phyloP scores from a whole-genome alignment of 2,329 filamentous ascomycete species.

The Magnaporthiopsis incrustans region DNA sequence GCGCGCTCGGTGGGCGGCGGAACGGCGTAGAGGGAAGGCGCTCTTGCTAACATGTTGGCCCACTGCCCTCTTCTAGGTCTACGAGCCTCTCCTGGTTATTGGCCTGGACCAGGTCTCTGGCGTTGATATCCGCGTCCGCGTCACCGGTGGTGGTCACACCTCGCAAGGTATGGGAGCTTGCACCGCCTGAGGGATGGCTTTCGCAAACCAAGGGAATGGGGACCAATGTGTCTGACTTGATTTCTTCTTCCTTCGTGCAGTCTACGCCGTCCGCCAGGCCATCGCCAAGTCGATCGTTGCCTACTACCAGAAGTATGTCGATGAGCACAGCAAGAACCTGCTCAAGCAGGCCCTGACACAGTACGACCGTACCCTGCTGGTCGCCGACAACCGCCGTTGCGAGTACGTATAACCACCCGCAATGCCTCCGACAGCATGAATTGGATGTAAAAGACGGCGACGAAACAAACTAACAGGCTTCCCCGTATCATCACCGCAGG shows the following conservation, averaged over 20 bases:
- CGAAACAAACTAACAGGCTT: not conserved
- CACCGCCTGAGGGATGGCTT: no score
- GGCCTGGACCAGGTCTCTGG: slow-evolving; percentile 46
- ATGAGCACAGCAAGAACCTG: slow-evolving; percentile 99
- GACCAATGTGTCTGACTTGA: not conserved
- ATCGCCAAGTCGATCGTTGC: slow-evolving; percentile 95
- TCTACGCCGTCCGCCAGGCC: slow-evolving; percentile 90
- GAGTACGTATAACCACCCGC: slow-evolving; percentile 45
- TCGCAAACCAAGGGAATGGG: not conserved
- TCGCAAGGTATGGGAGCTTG: slow-evolving; percentile 50
- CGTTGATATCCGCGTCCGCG: slow-evolving; percentile 68
- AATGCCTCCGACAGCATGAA: slow-evolving; percentile 55
- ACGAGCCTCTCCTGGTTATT: slow-evolving; percentile 96
- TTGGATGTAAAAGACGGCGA: slow-evolving; percentile 57
- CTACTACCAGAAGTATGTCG: slow-evolving; percentile 99
- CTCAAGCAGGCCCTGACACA: slow-evolving; percentile 94
- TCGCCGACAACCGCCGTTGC: slow-evolving; percentile 97
- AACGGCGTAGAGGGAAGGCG: not conserved
- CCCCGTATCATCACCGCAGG: not conserved
- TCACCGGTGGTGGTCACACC: slow-evolving; percentile 94
- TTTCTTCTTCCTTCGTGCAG: slow-evolving; percentile 10
- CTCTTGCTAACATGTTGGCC: not conserved
- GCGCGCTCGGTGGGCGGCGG: no score
- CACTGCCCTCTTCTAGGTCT: slow-evolving; percentile 54
- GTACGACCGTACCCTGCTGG: slow-evolving; percentile 64